These are phyloP conservation scores for Macrophomina tecta DNA, from an alignment of 2,329 filamentous ascomycete species.

Conservation along the genomic window DNA sequence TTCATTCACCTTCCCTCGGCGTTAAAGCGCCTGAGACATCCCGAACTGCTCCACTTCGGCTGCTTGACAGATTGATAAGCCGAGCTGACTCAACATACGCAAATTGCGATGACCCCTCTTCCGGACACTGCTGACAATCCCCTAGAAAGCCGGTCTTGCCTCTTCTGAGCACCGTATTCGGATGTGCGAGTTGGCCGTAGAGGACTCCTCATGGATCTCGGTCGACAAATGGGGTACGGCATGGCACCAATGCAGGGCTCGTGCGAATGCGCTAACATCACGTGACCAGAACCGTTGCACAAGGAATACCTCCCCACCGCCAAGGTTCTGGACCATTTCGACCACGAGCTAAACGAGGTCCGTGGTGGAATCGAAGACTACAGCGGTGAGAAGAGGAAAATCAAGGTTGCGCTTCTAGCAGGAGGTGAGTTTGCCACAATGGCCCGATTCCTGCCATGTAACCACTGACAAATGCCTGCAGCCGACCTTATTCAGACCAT, in stretches of 20 bases:
- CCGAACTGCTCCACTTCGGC: conserved; percentile 16
- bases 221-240: conserved; percentile 50
- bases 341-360: conserved; percentile 84
- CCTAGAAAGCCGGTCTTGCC: conserved; percentile 75
- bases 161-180: conserved; percentile 75
- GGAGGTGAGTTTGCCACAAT: conserved; percentile 51
- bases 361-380: conserved; percentile 73
- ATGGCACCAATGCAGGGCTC: neutral
- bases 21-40: neutral
- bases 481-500: conserved; percentile 59
- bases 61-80: neutral
- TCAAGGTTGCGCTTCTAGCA: conserved; percentile 80
- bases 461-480: conserved; percentile 8
- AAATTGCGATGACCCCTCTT: conserved; percentile 13
- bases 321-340: conserved; percentile 87
- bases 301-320: conserved; percentile 87
- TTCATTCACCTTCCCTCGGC: neutral
- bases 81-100: conserved; percentile 16
- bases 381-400: conserved; percentile 70
- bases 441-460: neutral
- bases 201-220: conserved; percentile 62
- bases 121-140: conserved; percentile 70
- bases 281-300: conserved; percentile 80
- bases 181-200: conserved; percentile 85
- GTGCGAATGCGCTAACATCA: conserved; percentile 16